Base-by-base conservation (phyloP, 495 filamentous ascomycete species). In the Penicillium nucicola region DNA sequence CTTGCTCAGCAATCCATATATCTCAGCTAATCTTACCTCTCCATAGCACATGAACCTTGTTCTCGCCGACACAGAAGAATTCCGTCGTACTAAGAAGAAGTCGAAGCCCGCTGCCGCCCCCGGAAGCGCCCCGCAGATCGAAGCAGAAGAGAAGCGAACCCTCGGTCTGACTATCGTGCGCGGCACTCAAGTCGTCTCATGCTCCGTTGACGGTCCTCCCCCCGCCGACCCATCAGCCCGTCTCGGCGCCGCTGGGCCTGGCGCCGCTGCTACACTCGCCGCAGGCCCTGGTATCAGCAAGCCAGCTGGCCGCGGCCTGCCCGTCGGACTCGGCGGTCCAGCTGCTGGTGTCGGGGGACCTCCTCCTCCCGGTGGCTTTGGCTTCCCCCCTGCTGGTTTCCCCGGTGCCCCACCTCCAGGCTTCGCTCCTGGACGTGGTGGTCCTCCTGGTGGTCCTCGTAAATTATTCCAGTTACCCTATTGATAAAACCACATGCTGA, bases 51-150 rank as follows among this genome's bases (percentile, higher is more conserved):
- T 97, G 95, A 99, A 99, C 71, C 84, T 99, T 52, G 93, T 99
- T 52, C 84, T 99, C 40, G 95, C 92, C 66, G 93, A 99, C 64
- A 97, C 95, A 64, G 93, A 99, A 81, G 93, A 99, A 71, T 97
- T 97, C 72, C 92, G 93, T 61, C 87, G 88, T 58, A 89, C 92
- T 51, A 95, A 93, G 76, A 84, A 89, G 65, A 96, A 92, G 78
- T 82, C 86, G 51, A 95, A 95, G 77, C 75, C 83, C 44, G 69
- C 77, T 23, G 71, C 73, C 53, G 72, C 83, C 35, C 84, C 90
- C 54, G 67, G 79, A 34, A 69, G 67, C 42, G 66, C 74, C 41
- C 78, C 84, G 41, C 78, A 86, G 39, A 76, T 93, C 54, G 90
- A 95, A 75, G 83, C 88, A 10, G 91, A 97, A 73, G 95, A 99